Conservation (phyloP, 2,329 filamentous ascomycete species). For the Pseudocercospora vitis region DNA sequence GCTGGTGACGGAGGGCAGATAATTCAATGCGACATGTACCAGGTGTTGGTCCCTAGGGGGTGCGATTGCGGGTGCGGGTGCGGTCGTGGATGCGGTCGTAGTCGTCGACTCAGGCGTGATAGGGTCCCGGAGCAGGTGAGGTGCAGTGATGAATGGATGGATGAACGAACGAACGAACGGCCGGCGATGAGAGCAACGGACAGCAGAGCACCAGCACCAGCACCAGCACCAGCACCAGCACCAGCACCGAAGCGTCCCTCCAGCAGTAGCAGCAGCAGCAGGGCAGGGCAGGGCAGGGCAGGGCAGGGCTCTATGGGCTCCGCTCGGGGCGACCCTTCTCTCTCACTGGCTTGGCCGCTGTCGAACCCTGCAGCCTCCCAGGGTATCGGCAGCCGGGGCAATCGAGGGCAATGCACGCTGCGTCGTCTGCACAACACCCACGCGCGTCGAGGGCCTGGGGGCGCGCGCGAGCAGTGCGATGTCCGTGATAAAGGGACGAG, state of each 20-base stretch:
- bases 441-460: background rate
- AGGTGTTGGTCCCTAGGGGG: constrained; percentile 1
- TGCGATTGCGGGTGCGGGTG: background rate
- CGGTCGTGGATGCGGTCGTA: background rate
- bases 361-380: background rate
- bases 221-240: too few species aligned
- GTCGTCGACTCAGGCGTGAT: background rate
- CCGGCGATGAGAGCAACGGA: too few species aligned
- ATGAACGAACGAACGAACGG: too few species aligned
- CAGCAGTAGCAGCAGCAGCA: too few species aligned
- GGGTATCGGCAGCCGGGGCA: background rate
- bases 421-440: background rate
- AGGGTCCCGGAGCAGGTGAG: background rate
- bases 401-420: background rate
- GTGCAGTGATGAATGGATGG: background rate
- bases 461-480: too few species aligned
- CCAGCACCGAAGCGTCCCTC: too few species aligned
- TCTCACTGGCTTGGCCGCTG: background rate
- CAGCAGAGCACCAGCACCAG: too few species aligned
- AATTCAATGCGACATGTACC: constrained; percentile 3
- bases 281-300: background rate
- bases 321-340: constrained; percentile 2
- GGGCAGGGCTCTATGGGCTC: background rate
- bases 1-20: constrained; percentile 1
- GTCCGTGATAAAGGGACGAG: background rate